Conservation (phyloP, 2,329 filamentous ascomycete species). For the Massarina eburnea region DNA sequence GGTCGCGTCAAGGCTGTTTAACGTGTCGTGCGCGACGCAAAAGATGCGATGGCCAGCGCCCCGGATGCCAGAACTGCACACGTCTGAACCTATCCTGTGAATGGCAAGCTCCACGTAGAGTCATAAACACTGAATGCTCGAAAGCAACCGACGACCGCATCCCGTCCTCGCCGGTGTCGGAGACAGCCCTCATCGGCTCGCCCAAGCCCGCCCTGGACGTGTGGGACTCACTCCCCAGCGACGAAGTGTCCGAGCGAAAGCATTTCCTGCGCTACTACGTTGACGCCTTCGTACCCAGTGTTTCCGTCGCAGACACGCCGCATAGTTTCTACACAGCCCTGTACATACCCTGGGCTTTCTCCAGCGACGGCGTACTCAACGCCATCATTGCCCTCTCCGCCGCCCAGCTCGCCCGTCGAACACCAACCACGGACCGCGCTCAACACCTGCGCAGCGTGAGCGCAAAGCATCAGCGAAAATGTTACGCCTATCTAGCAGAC, state of each 20-base stretch:
- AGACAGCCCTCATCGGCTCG: conserved; percentile 15
- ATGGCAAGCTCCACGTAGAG: conserved; percentile 35
- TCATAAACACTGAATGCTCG: conserved; percentile 13
- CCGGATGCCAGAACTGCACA: conserved; percentile 37
- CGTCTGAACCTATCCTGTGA: conserved; percentile 40
- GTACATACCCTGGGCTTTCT: conserved; percentile 41
- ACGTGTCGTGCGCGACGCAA: conserved; percentile 40
- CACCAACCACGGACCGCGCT: conserved; percentile 27
- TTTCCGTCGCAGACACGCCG: conserved; percentile 38
- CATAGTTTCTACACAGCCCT: conserved; percentile 39
- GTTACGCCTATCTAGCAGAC: conserved; percentile 35
- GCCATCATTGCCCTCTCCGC: conserved; percentile 40
- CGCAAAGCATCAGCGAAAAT: conserved; percentile 33
- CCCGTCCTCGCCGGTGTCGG: conserved; percentile 11
- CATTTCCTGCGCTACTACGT: conserved; percentile 39
- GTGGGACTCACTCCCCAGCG: conserved; percentile 33
- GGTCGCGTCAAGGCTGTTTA: conserved; percentile 39
- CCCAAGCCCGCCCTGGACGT: conserved; percentile 26
- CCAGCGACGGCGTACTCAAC: conserved; percentile 39
- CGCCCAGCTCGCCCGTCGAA: conserved; percentile 36
- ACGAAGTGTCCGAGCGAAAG: conserved; percentile 26
- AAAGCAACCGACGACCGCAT: conserved; percentile 4
- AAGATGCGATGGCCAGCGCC: conserved; percentile 37
- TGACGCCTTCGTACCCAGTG: conserved; percentile 39
- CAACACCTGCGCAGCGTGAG: conserved; percentile 32